phyloP scores from a whole-genome alignment of 345 rosid genomes.

The Excoecaria cochinchinensis region DNA sequence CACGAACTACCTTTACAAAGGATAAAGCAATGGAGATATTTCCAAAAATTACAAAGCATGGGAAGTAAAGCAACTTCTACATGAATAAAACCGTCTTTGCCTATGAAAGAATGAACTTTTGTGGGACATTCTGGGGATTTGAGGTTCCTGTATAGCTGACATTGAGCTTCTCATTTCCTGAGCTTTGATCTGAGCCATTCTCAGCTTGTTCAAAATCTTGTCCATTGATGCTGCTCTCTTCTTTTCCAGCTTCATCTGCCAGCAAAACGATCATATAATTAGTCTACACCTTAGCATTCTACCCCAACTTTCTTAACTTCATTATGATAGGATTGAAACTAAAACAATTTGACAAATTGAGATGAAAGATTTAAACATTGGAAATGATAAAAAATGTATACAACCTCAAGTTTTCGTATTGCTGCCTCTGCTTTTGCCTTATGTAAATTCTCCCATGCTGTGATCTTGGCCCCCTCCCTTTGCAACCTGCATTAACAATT shows the following conservation, averaged over 20 bases:
- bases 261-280: background rate
- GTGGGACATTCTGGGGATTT: constrained; percentile 34
- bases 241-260: constrained; percentile 83
- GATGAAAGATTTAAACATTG: background rate
- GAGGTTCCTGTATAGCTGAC: constrained; percentile 29
- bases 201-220: constrained; percentile 71
- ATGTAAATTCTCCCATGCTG: constrained; percentile 96
- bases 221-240: constrained; percentile 84
- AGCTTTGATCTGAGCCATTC: constrained; percentile 59
- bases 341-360: background rate
- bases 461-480: constrained; percentile 87
- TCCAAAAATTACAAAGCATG: constrained; percentile 26
- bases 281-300: constrained; percentile 1
- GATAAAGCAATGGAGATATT: background rate
- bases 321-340: background rate
- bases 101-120: constrained; percentile 40
- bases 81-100: constrained; percentile 32
- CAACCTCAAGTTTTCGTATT: constrained; percentile 82
- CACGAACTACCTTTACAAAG: background rate
- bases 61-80: constrained; percentile 56
- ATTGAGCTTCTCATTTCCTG: constrained; percentile 73
- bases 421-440: constrained; percentile 99
- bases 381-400: background rate
- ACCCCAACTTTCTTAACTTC: background rate
- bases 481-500: constrained; percentile 47